Percentiles rank a stretch among this genome's conserved stretches.
These are phyloP conservation scores for Chrysopogon serrulatus DNA, from an alignment of 176 grass and related monocot genomes.

Conservation along the genomic window DNA sequence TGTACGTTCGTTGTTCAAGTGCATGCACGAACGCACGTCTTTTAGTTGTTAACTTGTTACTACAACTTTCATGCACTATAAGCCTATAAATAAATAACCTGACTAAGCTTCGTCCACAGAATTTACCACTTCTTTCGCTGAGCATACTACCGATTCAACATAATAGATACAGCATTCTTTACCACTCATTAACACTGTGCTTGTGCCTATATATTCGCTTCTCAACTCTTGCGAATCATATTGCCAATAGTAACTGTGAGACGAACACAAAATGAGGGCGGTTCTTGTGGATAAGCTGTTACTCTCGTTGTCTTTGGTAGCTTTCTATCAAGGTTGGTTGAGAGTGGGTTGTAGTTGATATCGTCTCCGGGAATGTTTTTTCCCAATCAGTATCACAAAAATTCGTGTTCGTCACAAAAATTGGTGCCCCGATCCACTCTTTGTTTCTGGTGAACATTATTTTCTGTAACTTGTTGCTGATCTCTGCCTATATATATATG, in stretches of 20 bases:
- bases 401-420: background rate
- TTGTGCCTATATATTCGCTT: background rate
- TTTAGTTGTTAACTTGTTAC: background rate
- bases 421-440: background rate
- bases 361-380: background rate
- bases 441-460: background rate
- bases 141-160: constrained; percentile 22
- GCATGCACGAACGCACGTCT: background rate
- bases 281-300: constrained; percentile 12
- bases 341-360: background rate
- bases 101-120: constrained; percentile 1
- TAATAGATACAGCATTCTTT: background rate
- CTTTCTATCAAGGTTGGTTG: constrained; percentile 30
- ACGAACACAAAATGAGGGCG: background rate
- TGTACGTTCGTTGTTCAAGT: too few relatives aligned
- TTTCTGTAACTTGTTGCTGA: background rate
- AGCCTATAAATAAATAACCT: constrained; percentile 35
- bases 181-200: background rate
- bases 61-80: background rate
- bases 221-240: background rate
- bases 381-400: background rate
- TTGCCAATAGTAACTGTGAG: background rate
- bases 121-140: constrained; percentile 27
- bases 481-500: background rate
- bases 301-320: constrained; percentile 12